Evolutionary conservation across 202 grass and related monocot genomes (phyloP), one percentile per base, ranked within the genome.

Genomic region (Brachypodium distachyon): DNA sequence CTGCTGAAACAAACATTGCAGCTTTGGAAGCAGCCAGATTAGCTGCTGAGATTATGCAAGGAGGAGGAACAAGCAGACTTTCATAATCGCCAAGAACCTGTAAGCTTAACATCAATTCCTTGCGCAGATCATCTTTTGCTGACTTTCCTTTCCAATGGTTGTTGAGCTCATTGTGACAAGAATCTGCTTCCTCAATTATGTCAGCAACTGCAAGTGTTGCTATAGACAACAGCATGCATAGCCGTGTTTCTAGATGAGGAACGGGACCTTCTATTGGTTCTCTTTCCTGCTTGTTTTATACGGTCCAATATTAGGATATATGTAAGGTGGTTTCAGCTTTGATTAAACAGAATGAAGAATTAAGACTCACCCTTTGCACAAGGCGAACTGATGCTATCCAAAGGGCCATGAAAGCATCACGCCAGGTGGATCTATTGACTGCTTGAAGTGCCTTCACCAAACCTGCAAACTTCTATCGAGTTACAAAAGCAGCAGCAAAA

Each of bases 371-470:
- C 84, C 96, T 88, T 84, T 98, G 96, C 51, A 98, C 89, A 78
- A 98, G 85, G 26, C 96, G 91, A 79, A 98, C 87, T 72, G 96
- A 86, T 66, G 96, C 87, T 41, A 98, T 80, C 96, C 91, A 98
- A 82, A 98, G 85, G n/a, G 87, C 91, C 82, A 92, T 81, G 63
- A 98, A 95, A 87, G 91, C 74, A 85, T 98, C 91, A 88, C 87
- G 89, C 96, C 96, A 98, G 61, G 77, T 92, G 4, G 87, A 88
- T 64, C 83, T 79, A 83, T 98, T 98, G 65, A 89, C 66, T 81
- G 92, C 89, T 82, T 90, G 89, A 79, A 95, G 91, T 81, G 89
- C 70, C 87, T 95, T 98, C 43, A 98, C 82, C 77, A 98, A 90
- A 87, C 92, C 96, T 98, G 79, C 59, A 87, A 36, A 58, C 65